These are phyloP conservation scores for Ascobolus immersus DNA, from an alignment of 495 filamentous ascomycete genomes.

Conservation along the genomic window DNA sequence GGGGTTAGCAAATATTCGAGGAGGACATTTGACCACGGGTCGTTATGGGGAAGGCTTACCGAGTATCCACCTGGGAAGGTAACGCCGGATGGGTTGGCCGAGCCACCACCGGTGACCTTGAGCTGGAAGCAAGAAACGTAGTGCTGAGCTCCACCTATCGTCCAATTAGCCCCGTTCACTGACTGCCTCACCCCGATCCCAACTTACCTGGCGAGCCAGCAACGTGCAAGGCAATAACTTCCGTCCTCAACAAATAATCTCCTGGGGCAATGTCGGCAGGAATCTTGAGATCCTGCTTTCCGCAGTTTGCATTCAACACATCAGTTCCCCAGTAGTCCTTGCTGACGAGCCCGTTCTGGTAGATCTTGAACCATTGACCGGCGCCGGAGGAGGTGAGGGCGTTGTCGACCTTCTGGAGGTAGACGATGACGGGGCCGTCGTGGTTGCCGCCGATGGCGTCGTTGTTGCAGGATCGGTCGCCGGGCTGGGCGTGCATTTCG, in stretches of 20 bases:
- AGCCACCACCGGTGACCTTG: slow-evolving; percentile 11
- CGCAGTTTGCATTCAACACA: slow-evolving; percentile 26
- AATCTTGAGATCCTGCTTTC: slow-evolving; percentile 26
- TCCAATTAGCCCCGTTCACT: no score
- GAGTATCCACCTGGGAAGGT: slow-evolving; percentile 26
- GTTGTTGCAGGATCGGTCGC: slow-evolving; percentile 21
- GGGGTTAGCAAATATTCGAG: slow-evolving; percentile 21
- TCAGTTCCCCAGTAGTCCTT: slow-evolving; percentile 21
- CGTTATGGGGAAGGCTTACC: slow-evolving; percentile 9
- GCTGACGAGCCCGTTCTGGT: slow-evolving; percentile 20
- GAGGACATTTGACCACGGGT: neutral
- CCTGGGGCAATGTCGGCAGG: slow-evolving; percentile 23
- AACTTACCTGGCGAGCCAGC: slow-evolving; percentile 17
- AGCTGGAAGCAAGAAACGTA: slow-evolving; percentile 29
- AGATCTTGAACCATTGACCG: slow-evolving; percentile 29
- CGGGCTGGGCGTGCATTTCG: slow-evolving; percentile 27
- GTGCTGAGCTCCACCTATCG: slow-evolving; percentile 23
- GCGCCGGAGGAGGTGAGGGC: slow-evolving; percentile 25
- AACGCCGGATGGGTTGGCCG: slow-evolving; percentile 15
- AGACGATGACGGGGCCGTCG: slow-evolving; percentile 23
- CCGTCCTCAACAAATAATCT: slow-evolving; percentile 28
- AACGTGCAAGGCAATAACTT: slow-evolving; percentile 26
- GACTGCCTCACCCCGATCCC: slow-evolving; percentile 15
- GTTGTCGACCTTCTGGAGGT: slow-evolving; percentile 25
- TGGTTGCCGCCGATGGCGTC: slow-evolving; percentile 29